Percentiles rank a stretch among this genome's conserved stretches.
phyloP scores from a whole-genome alignment of 352 stramenopile species.

The Thraustochytrium striatum region DNA sequence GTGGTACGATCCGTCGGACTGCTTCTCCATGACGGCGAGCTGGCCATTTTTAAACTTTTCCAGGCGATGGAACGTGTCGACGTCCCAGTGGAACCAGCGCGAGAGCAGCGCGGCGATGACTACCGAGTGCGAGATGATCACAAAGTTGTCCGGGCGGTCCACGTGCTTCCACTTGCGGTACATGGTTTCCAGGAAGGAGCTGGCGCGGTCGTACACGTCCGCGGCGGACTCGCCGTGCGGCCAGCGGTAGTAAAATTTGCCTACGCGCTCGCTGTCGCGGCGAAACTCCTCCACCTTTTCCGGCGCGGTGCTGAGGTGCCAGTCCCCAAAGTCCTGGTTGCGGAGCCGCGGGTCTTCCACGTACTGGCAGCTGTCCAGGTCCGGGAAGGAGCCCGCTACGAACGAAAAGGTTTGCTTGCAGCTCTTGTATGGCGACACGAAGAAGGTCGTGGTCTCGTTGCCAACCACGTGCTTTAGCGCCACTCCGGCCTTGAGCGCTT shows the following conservation, averaged over 20 bases:
- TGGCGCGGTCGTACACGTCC: constrained; percentile 42
- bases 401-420: constrained; percentile 48
- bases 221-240: constrained; percentile 43
- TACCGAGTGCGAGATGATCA: constrained; percentile 48
- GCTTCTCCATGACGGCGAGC: constrained; percentile 47
- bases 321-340: constrained; percentile 48
- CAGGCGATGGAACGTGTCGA: constrained; percentile 41
- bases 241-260: constrained; percentile 45
- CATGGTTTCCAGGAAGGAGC: constrained; percentile 47
- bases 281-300: constrained; percentile 47
- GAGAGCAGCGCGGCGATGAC: constrained; percentile 41
- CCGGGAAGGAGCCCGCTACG: constrained; percentile 26
- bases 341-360: constrained; percentile 42
- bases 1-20: constrained; percentile 36
- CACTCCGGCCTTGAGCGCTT: constrained; percentile 33
- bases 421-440: constrained; percentile 46
- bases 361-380: constrained; percentile 40
- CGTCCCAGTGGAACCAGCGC: constrained; percentile 49
- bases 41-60: constrained; percentile 50
- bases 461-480: constrained; percentile 47
- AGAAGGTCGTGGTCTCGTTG: constrained; percentile 44
- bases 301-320: constrained; percentile 44
- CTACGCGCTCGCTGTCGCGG: constrained; percentile 4
- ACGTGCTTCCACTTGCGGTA: constrained; percentile 49
- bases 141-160: constrained; percentile 46